phyloP scores from a whole-genome alignment of 2,329 filamentous ascomycete genomes.

The Colletotrichum euphorbiae region DNA sequence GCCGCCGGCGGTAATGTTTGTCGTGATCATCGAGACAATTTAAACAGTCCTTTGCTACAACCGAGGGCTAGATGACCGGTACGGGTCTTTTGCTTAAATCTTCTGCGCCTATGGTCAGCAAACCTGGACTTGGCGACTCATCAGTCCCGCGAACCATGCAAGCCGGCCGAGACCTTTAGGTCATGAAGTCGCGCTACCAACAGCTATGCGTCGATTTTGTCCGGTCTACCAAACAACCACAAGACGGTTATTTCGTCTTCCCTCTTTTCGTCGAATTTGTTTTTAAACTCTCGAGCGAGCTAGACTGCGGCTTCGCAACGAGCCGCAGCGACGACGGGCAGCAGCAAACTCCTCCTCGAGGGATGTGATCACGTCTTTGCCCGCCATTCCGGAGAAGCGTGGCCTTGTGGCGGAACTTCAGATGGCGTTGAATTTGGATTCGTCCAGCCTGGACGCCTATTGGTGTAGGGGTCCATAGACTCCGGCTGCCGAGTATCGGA shows the following conservation, averaged over 20 bases:
- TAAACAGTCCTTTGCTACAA: too few relatives aligned
- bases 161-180: neutral
- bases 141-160: slow-evolving; percentile 2
- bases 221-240: neutral
- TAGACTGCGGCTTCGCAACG: neutral
- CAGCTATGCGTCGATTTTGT: slow-evolving; percentile 12
- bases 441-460: neutral
- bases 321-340: neutral
- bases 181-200: neutral
- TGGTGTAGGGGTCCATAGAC: slow-evolving; percentile 1
- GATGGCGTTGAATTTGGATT: slow-evolving; percentile 30
- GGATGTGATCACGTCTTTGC: neutral
- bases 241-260: slow-evolving; percentile 3
- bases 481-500: slow-evolving; percentile 37
- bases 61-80: neutral
- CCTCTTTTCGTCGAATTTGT: too few relatives aligned
- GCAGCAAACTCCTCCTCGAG: neutral
- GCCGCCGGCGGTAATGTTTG: too few relatives aligned
- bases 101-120: neutral
- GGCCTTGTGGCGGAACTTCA: slow-evolving; percentile 20
- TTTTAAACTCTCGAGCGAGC: neutral
- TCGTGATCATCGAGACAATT: too few relatives aligned
- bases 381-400: neutral
- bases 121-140: slow-evolving; percentile 26
- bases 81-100: neutral